These are phyloP conservation scores for Fusarium veterinarium DNA, from an alignment of 2,329 filamentous ascomycete species.

Conservation along the genomic window DNA sequence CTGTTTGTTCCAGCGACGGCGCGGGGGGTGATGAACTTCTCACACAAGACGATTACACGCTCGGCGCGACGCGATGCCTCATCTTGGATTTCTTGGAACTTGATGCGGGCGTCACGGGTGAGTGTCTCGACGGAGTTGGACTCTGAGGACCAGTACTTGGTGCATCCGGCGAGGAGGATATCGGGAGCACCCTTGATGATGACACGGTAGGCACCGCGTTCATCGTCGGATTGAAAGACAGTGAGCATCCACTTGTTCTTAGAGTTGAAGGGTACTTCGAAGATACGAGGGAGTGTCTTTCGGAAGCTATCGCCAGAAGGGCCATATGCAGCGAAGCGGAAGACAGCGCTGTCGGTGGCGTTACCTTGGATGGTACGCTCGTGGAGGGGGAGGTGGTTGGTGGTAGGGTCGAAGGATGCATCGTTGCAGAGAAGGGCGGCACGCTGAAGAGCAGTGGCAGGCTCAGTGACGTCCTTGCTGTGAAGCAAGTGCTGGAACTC, in stretches of 20 bases:
- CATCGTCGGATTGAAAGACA: slow-evolving; percentile 45
- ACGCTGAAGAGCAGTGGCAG: slow-evolving; percentile 12
- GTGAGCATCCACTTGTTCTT: slow-evolving; percentile 64
- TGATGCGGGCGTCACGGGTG: slow-evolving; percentile 47
- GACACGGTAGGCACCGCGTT: slow-evolving; percentile 51
- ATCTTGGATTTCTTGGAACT: slow-evolving; percentile 54
- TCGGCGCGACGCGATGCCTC: slow-evolving; percentile 56
- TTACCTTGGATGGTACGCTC: slow-evolving; percentile 55
- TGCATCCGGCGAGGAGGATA: slow-evolving; percentile 56
- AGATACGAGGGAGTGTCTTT: slow-evolving; percentile 44
- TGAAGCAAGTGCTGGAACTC: slow-evolving; percentile 40
- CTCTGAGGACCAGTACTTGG: slow-evolving; percentile 50
- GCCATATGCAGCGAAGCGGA: slow-evolving; percentile 52
- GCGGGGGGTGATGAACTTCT: slow-evolving; percentile 49
- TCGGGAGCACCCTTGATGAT: slow-evolving; percentile 67
- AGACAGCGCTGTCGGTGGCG: slow-evolving; percentile 57
- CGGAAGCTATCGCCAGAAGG: slow-evolving; percentile 33
- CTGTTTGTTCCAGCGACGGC: slow-evolving; percentile 54
- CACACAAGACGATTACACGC: slow-evolving; percentile 57
- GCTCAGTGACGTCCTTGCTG: background rate
- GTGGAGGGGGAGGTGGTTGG: slow-evolving; percentile 49
- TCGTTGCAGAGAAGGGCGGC: slow-evolving; percentile 54
- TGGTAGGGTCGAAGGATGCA: slow-evolving; percentile 54
- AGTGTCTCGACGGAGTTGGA: slow-evolving; percentile 50
- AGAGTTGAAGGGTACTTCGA: slow-evolving; percentile 61